Base-by-base conservation (phyloP, 2,329 filamentous ascomycete species). In the Verticillium klebahnii region DNA sequence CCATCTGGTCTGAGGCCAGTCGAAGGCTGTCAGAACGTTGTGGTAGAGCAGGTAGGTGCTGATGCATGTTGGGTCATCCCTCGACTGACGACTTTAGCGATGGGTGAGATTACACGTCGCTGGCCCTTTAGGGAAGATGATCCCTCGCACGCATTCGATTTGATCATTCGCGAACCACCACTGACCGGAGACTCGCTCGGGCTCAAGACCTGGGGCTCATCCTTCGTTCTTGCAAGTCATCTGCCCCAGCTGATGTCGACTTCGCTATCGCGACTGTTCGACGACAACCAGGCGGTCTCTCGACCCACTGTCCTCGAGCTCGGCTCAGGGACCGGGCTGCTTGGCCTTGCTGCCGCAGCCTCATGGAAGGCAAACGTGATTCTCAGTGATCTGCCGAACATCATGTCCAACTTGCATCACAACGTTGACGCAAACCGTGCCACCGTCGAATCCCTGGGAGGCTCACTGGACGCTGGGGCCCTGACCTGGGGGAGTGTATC, bases 171-270 rank as follows among this genome's bases (percentile, higher is more conserved):
- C 61, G 95, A 99, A 72, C 95, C 95, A 1, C 88, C 93, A 1
- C 80, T 98, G 61, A 96, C 92, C 0, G 90, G 90, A 7, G 94
- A 97, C 74, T 90, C 91, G 63, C 81, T 98, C 19, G 95, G 95
- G 1, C 83, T 96, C 73, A 98, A 99, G 75, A 99, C 95, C 0
- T 98, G 95, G 95, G 92, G 91, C 0, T 94, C 93, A 0, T 94
- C 93, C 0, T 96, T 93, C 70, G 83, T 96, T 2, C 86, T 98
- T 5, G 90, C 94, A 0, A 89, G 86, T 67, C 86, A 90, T 29
- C 83, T 98, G 31, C 78, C 79, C 23, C 70, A 70, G 14, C 77
- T 87, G 45, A 75, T 71, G 8, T 74, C 72, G 54, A 78, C 74
- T 15, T 75, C 78, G 0, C 69, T 86, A 25, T 78, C 77, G 36